Percentiles rank a stretch among this genome's conserved stretches.
These are phyloP conservation scores for Magnaporthiopsis incrustans DNA, from an alignment of 2,329 filamentous ascomycete genomes.

Conservation along the genomic window DNA sequence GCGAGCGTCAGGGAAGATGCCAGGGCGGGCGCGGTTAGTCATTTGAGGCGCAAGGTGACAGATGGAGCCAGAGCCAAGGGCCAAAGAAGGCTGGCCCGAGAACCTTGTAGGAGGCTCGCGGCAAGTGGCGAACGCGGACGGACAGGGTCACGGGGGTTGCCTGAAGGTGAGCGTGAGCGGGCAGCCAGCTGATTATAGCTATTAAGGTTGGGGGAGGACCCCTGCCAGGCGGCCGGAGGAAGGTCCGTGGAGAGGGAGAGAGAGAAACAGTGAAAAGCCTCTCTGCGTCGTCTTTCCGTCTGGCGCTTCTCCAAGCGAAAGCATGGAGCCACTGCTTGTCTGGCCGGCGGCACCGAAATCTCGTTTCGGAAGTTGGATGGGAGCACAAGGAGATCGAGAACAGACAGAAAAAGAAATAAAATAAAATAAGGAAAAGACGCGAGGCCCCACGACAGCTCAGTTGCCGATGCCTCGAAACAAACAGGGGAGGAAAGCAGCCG, in stretches of 20 bases:
- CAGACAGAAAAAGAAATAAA: background rate
- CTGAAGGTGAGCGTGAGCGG: background rate
- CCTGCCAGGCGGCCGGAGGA: background rate
- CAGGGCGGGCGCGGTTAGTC: constrained; percentile 21
- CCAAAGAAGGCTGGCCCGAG: background rate
- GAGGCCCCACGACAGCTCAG: background rate
- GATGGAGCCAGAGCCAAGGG: constrained; percentile 9
- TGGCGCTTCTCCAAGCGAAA: constrained; percentile 4
- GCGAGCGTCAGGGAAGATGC: constrained; percentile 19
- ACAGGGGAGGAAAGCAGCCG: background rate
- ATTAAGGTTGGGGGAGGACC: background rate
- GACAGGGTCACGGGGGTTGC: constrained; percentile 4
- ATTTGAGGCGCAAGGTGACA: constrained; percentile 22
- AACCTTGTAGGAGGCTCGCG: constrained; percentile 1
- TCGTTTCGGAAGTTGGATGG: constrained; percentile 8
- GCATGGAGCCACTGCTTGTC: constrained; percentile 4
- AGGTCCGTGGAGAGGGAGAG: background rate
- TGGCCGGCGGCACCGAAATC: background rate
- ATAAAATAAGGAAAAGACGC: constrained; percentile 2
- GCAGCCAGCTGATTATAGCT: constrained; percentile 1
- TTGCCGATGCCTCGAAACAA: background rate
- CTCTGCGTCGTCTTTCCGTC: background rate
- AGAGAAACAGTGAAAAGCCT: constrained; percentile 2
- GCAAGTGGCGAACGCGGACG: constrained; percentile 8
- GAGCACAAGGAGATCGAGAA: constrained; percentile 2